Percentiles rank a stretch among this genome's conserved stretches.
Evolutionary conservation across 257 asterid species (phyloP).

Genomic region (Petrea volubilis): DNA sequence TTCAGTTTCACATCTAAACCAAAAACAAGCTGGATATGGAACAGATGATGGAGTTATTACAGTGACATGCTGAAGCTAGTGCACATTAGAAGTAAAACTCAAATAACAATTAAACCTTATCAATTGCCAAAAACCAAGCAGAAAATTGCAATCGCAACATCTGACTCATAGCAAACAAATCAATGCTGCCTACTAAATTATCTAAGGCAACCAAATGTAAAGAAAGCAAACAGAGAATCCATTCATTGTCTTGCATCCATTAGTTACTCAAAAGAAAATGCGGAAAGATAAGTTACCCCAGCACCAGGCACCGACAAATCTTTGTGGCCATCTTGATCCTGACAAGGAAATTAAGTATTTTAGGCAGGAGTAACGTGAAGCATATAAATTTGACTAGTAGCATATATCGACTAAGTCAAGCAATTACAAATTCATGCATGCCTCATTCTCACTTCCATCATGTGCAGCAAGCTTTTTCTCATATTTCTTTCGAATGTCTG

Average conservation of each 20-base stretch:
- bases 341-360: slow-evolving; percentile 17
- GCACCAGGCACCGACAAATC: slow-evolving; percentile 62
- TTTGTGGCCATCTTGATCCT: slow-evolving; percentile 47
- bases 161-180: background rate
- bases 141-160: background rate
- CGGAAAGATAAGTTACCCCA: slow-evolving; percentile 40
- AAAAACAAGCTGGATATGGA: slow-evolving; percentile 14
- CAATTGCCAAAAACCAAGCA: background rate
- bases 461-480: slow-evolving; percentile 92
- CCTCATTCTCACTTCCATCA: slow-evolving; percentile 77
- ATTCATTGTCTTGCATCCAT: too few species aligned
- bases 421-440: slow-evolving; percentile 30
- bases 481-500: slow-evolving; percentile 92
- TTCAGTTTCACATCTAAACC: slow-evolving; percentile 16
- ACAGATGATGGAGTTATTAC: slow-evolving; percentile 2
- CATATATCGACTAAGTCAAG: slow-evolving; percentile 8
- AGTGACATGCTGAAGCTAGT: slow-evolving; percentile 10
- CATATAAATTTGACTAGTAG: slow-evolving; percentile 2
- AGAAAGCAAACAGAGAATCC: too few species aligned
- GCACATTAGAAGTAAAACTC: background rate
- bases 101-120: background rate
- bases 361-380: slow-evolving; percentile 5
- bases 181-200: background rate
- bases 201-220: background rate
- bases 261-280: background rate